Evolutionary conservation across 2,329 filamentous ascomycete genomes (phyloP).

Genomic region (Whalleya microplaca): DNA sequence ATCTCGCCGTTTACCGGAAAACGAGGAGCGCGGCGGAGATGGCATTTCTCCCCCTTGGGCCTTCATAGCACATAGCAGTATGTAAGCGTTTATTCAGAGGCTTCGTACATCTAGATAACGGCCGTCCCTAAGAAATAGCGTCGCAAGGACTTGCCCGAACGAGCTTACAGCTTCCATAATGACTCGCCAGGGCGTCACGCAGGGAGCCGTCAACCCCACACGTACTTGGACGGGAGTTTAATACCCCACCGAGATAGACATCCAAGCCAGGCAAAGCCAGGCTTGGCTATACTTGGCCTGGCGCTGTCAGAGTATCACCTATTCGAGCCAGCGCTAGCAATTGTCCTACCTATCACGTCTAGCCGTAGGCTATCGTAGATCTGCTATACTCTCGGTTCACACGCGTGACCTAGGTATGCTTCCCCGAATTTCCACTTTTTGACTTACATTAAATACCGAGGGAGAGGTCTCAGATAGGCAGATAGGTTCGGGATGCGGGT

Average conservation of each 20-base stretch:
- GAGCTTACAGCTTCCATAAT: slow-evolving; percentile 30
- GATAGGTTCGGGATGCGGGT: background rate
- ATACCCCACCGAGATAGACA: background rate
- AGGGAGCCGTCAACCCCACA: background rate
- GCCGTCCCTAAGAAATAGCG: slow-evolving; percentile 16
- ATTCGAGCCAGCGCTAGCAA: background rate
- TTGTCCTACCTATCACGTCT: background rate
- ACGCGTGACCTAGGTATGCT: background rate
- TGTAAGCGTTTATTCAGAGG: background rate
- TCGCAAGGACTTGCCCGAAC: slow-evolving; percentile 37
- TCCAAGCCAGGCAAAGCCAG: background rate
- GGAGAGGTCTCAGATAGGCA: background rate
- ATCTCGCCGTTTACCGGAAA: slow-evolving; percentile 16
- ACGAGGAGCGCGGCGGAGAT: slow-evolving; percentile 21
- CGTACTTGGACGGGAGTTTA: background rate
- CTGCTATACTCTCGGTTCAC: background rate
- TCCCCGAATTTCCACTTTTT: background rate
- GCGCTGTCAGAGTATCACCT: background rate
- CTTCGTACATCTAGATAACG: slow-evolving; percentile 9
- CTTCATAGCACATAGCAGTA: no score
- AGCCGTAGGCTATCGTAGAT: background rate
- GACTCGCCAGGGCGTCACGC: slow-evolving; percentile 8
- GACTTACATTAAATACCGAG: background rate
- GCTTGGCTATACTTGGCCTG: background rate
- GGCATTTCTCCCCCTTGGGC: background rate